A percentile compares a stretch with the other conserved stretches of the same genome.
Evolutionary conservation across 768 basidiomycete genomes (phyloP).

Genomic region (Phaeotremella skinneri): DNA sequence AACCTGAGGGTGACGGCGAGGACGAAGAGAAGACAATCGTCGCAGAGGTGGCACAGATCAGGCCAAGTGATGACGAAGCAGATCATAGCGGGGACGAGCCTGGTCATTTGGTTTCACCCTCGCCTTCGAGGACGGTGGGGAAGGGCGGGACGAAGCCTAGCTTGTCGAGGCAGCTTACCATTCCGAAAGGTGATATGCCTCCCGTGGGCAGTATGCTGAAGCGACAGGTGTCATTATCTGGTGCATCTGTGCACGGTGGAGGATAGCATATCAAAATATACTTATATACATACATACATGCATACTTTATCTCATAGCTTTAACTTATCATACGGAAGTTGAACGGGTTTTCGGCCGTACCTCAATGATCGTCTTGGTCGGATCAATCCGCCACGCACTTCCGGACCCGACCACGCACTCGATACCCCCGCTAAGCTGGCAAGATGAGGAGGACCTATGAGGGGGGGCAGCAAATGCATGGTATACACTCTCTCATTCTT

Average conservation of each 20-base stretch:
- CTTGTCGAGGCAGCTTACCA: constrained; percentile 2
- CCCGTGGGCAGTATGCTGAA: constrained; percentile 31
- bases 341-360: background rate
- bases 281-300: no score
- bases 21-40: constrained; percentile 18
- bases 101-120: constrained; percentile 5
- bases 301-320: no score
- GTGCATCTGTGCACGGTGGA: constrained; percentile 41
- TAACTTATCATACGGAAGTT: background rate
- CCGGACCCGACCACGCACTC: background rate
- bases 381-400: background rate
- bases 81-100: constrained; percentile 10
- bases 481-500: no score
- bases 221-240: constrained; percentile 32
- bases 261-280: constrained; percentile 20
- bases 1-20: constrained; percentile 3
- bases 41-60: background rate
- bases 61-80: background rate
- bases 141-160: background rate
- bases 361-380: background rate
- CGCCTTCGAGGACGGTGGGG: background rate
- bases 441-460: background rate
- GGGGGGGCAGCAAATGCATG: no score
- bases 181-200: constrained; percentile 28
- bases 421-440: background rate